These are phyloP conservation scores for Xerocomellus dryophilus DNA, from an alignment of 768 basidiomycete species.

Conservation along the genomic window DNA sequence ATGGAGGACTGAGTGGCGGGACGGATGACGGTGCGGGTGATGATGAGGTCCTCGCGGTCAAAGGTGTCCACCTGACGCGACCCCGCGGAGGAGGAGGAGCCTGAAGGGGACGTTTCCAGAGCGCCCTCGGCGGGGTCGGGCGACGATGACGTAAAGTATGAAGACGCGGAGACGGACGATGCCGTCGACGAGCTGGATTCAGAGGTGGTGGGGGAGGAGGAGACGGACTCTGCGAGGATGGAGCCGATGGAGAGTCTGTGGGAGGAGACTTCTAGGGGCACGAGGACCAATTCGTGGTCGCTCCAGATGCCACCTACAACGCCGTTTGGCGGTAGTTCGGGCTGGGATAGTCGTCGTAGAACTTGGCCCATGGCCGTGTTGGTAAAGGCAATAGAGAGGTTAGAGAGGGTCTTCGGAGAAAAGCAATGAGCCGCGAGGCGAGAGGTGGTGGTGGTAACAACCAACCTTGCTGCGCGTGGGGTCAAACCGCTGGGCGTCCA, in stretches of 20 bases:
- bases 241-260: constrained; percentile 19
- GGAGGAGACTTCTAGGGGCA: constrained; percentile 28
- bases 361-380: constrained; percentile 29
- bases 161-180: constrained; percentile 13
- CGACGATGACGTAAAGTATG: constrained; percentile 23
- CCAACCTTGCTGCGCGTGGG: constrained; percentile 30
- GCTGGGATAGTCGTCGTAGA: constrained; percentile 23
- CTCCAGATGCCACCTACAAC: constrained; percentile 33
- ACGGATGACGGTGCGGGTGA: constrained; percentile 40
- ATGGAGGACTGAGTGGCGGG: constrained; percentile 28
- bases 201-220: constrained; percentile 7
- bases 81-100: constrained; percentile 3
- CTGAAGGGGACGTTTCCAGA: constrained; percentile 1
- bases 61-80: constrained; percentile 24
- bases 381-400: constrained; percentile 8
- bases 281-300: constrained; percentile 34
- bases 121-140: constrained; percentile 11
- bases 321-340: constrained; percentile 12
- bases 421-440: constrained; percentile 21
- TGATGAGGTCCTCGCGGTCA: constrained; percentile 31
- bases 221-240: constrained; percentile 12
- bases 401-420: constrained; percentile 19
- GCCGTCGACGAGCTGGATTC: constrained; percentile 11
- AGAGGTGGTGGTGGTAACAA: constrained; percentile 16
- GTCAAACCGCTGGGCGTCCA: constrained; percentile 35